These are phyloP conservation scores for Reutealis trisperma DNA, from an alignment of 345 rosid species.

Conservation along the genomic window DNA sequence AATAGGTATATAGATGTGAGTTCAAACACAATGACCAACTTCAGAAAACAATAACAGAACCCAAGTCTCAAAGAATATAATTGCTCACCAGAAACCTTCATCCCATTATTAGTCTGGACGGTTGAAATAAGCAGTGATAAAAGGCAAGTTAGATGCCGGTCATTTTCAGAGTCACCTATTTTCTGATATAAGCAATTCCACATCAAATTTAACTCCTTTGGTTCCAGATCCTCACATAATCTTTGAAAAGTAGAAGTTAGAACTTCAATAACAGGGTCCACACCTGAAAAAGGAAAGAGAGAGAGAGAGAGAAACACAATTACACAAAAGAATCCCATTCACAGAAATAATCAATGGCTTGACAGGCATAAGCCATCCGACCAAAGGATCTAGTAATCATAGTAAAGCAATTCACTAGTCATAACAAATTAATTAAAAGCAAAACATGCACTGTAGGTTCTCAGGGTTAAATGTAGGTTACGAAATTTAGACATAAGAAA, in stretches of 20 bases:
- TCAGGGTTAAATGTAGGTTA: background rate
- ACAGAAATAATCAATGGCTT: background rate
- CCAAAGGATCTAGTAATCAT: background rate
- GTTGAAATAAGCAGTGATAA: constrained; percentile 54
- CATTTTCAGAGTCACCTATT: constrained; percentile 41
- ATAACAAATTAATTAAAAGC: background rate
- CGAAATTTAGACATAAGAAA: background rate
- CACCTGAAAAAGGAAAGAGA: constrained; percentile 36
- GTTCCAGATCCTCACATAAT: constrained; percentile 57
- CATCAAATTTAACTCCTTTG: constrained; percentile 48
- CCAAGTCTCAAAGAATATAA: constrained; percentile 12
- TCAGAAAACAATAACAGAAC: constrained; percentile 15
- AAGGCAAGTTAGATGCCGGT: constrained; percentile 49
- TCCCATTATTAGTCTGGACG: constrained; percentile 48
- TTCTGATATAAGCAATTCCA: constrained; percentile 58
- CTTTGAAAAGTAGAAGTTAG: constrained; percentile 52
- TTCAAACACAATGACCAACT: constrained; percentile 9
- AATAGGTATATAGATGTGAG: background rate
- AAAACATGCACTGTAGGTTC: background rate
- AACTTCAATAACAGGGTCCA: constrained; percentile 62
- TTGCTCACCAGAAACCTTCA: constrained; percentile 56
- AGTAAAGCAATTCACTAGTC: background rate
- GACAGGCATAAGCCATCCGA: background rate
- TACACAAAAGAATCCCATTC: background rate
- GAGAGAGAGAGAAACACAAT: background rate